phyloP scores from a whole-genome alignment of 2,329 filamentous ascomycete species.

The Cercospora nicotianae region DNA sequence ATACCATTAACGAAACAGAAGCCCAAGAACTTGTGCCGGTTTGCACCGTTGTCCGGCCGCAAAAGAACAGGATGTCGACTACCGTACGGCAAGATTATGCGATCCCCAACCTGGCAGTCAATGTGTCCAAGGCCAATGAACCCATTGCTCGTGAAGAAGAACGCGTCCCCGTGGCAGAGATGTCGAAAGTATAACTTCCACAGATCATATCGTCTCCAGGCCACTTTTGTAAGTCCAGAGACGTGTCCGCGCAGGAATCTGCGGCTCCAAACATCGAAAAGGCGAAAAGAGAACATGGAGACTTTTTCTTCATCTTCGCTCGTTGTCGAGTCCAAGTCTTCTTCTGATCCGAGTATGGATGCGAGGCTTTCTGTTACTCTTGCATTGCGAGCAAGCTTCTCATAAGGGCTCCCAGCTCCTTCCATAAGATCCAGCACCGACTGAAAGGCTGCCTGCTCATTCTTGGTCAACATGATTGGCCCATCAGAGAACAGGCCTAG shows the following conservation, averaged over 20 bases:
- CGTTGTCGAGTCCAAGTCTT: not conserved
- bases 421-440: not conserved
- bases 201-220: not conserved
- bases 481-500: not conserved
- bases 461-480: not conserved
- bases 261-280: conserved; percentile 3
- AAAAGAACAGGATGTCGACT: conserved; percentile 1
- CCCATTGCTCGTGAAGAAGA: not conserved
- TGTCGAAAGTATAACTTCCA: conserved; percentile 3
- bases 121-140: not conserved
- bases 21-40: not conserved
- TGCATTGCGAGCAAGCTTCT: not conserved
- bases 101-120: not conserved
- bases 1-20: not conserved
- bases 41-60: not conserved
- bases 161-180: not conserved
- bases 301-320: not conserved
- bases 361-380: not conserved
- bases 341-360: not conserved
- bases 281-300: conserved; percentile 5
- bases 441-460: not conserved
- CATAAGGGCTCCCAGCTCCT: not conserved
- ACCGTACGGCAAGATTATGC: not conserved
- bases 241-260: not conserved
- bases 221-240: not conserved